Conservation (phyloP, 2,329 filamentous ascomycete species). For the Aureobasidium leucospermi region DNA sequence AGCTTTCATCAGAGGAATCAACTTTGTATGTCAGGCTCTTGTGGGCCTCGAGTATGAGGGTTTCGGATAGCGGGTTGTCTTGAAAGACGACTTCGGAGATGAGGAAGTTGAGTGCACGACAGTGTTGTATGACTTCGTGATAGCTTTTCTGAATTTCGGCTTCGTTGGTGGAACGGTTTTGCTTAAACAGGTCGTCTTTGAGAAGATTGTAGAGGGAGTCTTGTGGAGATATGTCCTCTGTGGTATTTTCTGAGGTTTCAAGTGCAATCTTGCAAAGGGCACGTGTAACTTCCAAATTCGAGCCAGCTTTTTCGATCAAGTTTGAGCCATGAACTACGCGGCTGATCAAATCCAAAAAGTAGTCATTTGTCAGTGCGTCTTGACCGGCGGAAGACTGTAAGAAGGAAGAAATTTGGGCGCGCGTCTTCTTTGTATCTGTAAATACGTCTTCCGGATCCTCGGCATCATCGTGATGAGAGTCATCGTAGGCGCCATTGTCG, state of each 20-base stretch:
- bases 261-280: background rate
- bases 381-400: too few relatives aligned
- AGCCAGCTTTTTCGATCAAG: background rate
- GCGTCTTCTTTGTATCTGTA: too few relatives aligned
- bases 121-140: background rate
- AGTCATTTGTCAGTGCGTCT: too few relatives aligned
- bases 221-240: background rate
- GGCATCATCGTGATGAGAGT: too few relatives aligned
- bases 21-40: background rate
- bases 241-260: background rate
- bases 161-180: background rate
- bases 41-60: background rate
- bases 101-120: background rate
- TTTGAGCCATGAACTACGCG: background rate
- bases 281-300: background rate
- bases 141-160: background rate
- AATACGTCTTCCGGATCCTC: too few relatives aligned
- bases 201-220: background rate
- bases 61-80: background rate
- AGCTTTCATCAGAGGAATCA: background rate
- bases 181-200: background rate
- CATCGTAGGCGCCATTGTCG: too few relatives aligned
- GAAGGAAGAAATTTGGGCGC: too few relatives aligned
- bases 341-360: background rate
- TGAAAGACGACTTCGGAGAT: background rate